A percentile compares a stretch with the other conserved stretches of the same genome.
Evolutionary conservation across 805 yeast species (phyloP).

Genomic region (Allodekkera sacchari): DNA sequence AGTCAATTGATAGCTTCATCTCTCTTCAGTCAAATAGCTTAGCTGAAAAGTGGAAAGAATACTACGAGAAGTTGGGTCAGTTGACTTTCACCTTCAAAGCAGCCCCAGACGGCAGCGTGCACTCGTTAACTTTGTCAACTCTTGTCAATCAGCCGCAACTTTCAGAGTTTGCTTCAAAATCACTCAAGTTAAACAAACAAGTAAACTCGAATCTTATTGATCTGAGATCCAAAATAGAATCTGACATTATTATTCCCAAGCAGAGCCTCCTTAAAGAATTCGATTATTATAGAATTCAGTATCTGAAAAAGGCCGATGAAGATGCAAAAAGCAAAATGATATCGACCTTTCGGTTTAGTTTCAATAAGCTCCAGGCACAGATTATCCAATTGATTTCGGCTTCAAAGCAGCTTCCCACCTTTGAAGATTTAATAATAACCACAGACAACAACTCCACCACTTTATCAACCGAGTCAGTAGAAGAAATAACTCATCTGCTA

Average conservation of each 20-base stretch:
- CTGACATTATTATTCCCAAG: slow-evolving; percentile 28
- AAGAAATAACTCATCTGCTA: slow-evolving; percentile 15
- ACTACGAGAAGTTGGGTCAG: slow-evolving; percentile 21
- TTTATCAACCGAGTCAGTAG: slow-evolving; percentile 17
- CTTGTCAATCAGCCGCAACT: slow-evolving; percentile 27
- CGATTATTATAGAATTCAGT: slow-evolving; percentile 31
- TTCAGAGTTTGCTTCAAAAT: slow-evolving; percentile 23
- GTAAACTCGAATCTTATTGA: slow-evolving; percentile 16
- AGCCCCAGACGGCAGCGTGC: slow-evolving; percentile 5
- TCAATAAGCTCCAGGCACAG: slow-evolving; percentile 14
- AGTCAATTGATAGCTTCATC: slow-evolving; percentile 24
- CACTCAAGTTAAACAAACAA: slow-evolving; percentile 12
- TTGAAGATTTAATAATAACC: slow-evolving; percentile 24
- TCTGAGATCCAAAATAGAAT: slow-evolving; percentile 28
- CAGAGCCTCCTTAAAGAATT: slow-evolving; percentile 31
- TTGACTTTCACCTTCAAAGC: slow-evolving; percentile 18
- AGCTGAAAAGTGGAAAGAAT: slow-evolving; percentile 31
- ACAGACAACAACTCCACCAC: slow-evolving; percentile 18
- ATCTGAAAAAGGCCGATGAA: slow-evolving; percentile 16
- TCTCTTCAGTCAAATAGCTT: slow-evolving; percentile 34
- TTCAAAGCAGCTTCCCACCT: slow-evolving; percentile 18
- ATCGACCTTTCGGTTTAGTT: slow-evolving; percentile 13
- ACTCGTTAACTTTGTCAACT: slow-evolving; percentile 21
- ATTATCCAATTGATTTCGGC: slow-evolving; percentile 15
- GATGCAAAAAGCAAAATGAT: slow-evolving; percentile 8